Percentiles rank a stretch among this genome's conserved stretches.
These are phyloP conservation scores for Saccharomycopsis vini DNA, from an alignment of 805 yeast species.

Conservation along the genomic window DNA sequence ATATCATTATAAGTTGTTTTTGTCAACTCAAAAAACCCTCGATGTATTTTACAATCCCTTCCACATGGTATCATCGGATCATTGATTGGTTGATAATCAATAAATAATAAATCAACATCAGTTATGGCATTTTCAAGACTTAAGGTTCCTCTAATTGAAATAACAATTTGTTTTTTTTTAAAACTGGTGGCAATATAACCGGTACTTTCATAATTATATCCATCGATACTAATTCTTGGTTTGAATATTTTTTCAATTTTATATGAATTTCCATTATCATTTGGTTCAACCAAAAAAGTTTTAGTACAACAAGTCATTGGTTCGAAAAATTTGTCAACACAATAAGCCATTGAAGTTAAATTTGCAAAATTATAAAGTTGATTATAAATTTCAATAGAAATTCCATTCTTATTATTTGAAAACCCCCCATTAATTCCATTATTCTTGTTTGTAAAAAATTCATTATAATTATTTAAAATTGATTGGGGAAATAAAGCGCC, in stretches of 20 bases:
- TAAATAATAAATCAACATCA: constrained; percentile 38
- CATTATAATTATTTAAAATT: too few relatives aligned
- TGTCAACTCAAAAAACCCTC: constrained; percentile 49
- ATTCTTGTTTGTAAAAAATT: too few relatives aligned
- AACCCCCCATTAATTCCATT: too few relatives aligned
- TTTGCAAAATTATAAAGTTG: constrained; percentile 15
- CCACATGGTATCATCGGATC: constrained; percentile 30
- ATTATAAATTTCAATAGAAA: constrained; percentile 13
- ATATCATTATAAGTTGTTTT: constrained; percentile 23
- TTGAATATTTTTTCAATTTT: constrained; percentile 10
- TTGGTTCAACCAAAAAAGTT: constrained; percentile 12
- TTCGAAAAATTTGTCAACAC: not conserved
- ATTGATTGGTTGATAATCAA: constrained; percentile 20
- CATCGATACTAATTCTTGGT: not conserved
- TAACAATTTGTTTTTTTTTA: constrained; percentile 31
- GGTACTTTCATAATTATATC: constrained; percentile 30
- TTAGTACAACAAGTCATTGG: constrained; percentile 9
- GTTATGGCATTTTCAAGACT: constrained; percentile 53
- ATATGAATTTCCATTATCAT: constrained; percentile 7
- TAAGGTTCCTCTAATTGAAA: constrained; percentile 58
- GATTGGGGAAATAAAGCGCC: too few relatives aligned
- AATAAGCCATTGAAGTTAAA: constrained; percentile 16
- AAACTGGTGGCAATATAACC: constrained; percentile 49
- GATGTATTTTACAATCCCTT: constrained; percentile 48
- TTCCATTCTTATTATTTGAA: too few relatives aligned